These are phyloP conservation scores for Cyphellophora attinorum DNA, from an alignment of 2,329 filamentous ascomycete genomes.

Conservation along the genomic window DNA sequence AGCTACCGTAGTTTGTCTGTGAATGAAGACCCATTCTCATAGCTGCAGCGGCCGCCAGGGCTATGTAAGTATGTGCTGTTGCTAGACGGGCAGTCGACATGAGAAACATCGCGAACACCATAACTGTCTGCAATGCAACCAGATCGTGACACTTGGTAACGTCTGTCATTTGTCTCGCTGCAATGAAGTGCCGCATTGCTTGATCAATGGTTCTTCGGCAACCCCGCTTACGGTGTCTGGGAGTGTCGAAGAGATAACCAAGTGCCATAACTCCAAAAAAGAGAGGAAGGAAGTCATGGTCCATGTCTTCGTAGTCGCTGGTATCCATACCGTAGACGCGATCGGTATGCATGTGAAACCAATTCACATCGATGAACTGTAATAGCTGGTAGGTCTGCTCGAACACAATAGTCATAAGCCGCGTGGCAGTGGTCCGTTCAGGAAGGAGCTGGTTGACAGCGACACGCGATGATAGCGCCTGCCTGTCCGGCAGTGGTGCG, in stretches of 20 bases:
- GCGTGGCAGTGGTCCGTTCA: conserved; percentile 7
- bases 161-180: conserved; percentile 11
- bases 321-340: conserved; percentile 12
- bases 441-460: conserved; percentile 8
- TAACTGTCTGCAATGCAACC: conserved; percentile 7
- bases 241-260: conserved; percentile 11
- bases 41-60: conserved; percentile 8
- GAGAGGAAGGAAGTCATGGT: conserved; percentile 12
- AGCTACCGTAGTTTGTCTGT: conserved; percentile 6
- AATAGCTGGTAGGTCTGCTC: conserved; percentile 9
- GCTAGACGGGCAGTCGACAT: conserved; percentile 13
- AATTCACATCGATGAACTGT: conserved; percentile 10
- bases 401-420: conserved; percentile 9
- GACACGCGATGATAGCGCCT: conserved; percentile 4
- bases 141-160: conserved; percentile 9
- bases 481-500: conserved; percentile 10
- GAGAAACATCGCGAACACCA: conserved; percentile 11
- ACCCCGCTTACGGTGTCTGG: conserved; percentile 9
- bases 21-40: conserved; percentile 13
- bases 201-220: conserved; percentile 10
- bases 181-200: conserved; percentile 12
- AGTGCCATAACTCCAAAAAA: conserved; percentile 10
- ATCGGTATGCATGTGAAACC: conserved; percentile 9
- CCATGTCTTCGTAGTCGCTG: conserved; percentile 8
- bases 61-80: conserved; percentile 9